A percentile compares a stretch with the other conserved stretches of the same genome.
Conservation (phyloP, 31 red algal genomes). For the Bonnemaisonia californica region DNA sequence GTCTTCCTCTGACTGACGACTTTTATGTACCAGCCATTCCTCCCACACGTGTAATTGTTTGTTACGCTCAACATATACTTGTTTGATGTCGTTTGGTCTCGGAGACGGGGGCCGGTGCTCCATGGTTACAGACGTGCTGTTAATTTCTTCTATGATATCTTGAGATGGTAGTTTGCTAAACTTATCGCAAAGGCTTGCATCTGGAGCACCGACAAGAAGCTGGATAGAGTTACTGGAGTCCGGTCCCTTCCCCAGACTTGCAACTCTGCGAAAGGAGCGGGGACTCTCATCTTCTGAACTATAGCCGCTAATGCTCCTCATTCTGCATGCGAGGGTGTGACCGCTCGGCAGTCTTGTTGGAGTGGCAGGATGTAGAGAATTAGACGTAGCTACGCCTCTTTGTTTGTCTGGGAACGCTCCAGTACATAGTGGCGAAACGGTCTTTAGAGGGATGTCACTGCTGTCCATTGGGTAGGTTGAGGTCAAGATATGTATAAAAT, state of each 20-base stretch:
- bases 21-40: conserved; percentile 35
- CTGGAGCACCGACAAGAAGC: conserved; percentile 6
- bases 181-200: neutral
- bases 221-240: conserved; percentile 26
- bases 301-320: conserved; percentile 1
- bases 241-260: conserved; percentile 22
- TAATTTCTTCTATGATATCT: conserved; percentile 9
- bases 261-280: conserved; percentile 15
- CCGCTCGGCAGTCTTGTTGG: too few relatives aligned
- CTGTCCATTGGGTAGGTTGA: conserved; percentile 3
- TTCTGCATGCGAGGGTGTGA: too few relatives aligned
- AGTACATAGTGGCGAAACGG: too few relatives aligned
- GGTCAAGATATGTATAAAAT: neutral
- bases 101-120: conserved; percentile 49
- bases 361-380: too few relatives aligned
- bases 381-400: too few relatives aligned
- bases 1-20: conserved; percentile 11
- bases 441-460: too few relatives aligned
- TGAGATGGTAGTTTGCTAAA: conserved; percentile 9
- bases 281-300: conserved; percentile 23
- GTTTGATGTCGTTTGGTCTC: conserved; percentile 9
- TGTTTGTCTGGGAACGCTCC: conserved; percentile 14
- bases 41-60: conserved; percentile 73
- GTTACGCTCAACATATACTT: conserved; percentile 54
- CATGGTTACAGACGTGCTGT: neutral